Evolutionary conservation across 805 yeast genomes (phyloP).

Genomic region (Clavispora santaluciae): DNA sequence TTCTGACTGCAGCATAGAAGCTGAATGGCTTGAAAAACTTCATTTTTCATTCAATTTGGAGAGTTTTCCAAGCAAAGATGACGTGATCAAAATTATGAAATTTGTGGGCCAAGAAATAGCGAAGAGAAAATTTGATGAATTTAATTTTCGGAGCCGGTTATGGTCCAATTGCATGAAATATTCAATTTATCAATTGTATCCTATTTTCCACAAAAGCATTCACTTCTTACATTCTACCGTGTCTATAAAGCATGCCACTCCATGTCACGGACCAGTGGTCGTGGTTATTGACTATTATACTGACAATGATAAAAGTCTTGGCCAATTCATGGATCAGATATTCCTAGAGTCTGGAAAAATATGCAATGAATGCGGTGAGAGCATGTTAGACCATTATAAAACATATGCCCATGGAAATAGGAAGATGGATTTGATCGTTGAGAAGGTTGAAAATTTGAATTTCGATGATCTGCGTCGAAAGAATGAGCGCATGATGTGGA

Average conservation of each 20-base stretch:
- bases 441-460: slow-evolving; percentile 33
- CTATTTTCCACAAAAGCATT: slow-evolving; percentile 66
- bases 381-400: slow-evolving; percentile 68
- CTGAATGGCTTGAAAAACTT: slow-evolving; percentile 23
- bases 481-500: slow-evolving; percentile 81
- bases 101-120: slow-evolving; percentile 31
- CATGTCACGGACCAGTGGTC: slow-evolving; percentile 88
- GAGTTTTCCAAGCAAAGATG: slow-evolving; percentile 27
- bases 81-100: slow-evolving; percentile 33
- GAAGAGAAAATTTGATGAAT: slow-evolving; percentile 49
- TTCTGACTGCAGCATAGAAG: slow-evolving; percentile 22
- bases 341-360: slow-evolving; percentile 59
- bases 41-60: slow-evolving; percentile 21
- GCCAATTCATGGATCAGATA: slow-evolving; percentile 79
- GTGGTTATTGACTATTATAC: slow-evolving; percentile 82
- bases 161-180: slow-evolving; percentile 38
- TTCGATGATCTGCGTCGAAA: slow-evolving; percentile 19
- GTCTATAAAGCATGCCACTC: slow-evolving; percentile 78
- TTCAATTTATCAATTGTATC: slow-evolving; percentile 37
- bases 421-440: slow-evolving; percentile 72
- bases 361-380: slow-evolving; percentile 80
- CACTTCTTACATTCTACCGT: slow-evolving; percentile 77
- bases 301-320: slow-evolving; percentile 85
- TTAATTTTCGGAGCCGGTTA: slow-evolving; percentile 41
- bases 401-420: slow-evolving; percentile 88